Base-by-base conservation (phyloP, 2,329 filamentous ascomycete species). In the Venturia oleaginea region DNA sequence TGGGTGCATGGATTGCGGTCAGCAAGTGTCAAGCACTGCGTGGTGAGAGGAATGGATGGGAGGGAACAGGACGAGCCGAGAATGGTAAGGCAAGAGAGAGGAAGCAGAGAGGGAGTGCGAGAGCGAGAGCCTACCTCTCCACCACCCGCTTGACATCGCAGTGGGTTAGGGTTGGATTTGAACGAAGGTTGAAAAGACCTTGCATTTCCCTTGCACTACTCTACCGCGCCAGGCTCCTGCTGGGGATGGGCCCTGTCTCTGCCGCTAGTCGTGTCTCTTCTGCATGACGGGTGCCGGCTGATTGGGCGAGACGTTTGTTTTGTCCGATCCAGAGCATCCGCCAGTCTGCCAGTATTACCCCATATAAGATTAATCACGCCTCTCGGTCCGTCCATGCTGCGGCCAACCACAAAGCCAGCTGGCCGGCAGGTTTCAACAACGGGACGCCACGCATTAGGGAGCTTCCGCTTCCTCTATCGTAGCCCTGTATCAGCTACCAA, bases 301-400 rank as follows among this genome's bases (percentile, higher is more conserved):
- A 57, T 57, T 57, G 51, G 51, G 27, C 51, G 30, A n/a, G 51
- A 57, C 51, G 30, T 57, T 57, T 57, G 51, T 57, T 57, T 57
- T 57, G 51, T 34, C 51, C 51, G 51, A 57, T 57, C 30, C 51
- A 57, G 30, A 34, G 43, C 43, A 48, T n/a, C 43, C 43, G n/a
- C 43, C 43, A 51, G 46, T 22, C 46, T 22, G 6, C 22, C 46
- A 51, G 46, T 51, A 51, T 51, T 57, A 57, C 51, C 51, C 51
- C 51, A 57, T 57, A 57, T 57, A 57, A 57, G 51, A 57, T 57
- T 57, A 57, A 57, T 57, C 27, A 57, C 24, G 48, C 48, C 48
- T 30, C 48, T 55, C 48, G 48, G 30, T 55, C 48, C 48, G 48
- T 34, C 24, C 30, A 7, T 32, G 3, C 27, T 55, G 30, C 24